phyloP scores from a whole-genome alignment of 148 eudicot species.

The Rhododendron simsii region DNA sequence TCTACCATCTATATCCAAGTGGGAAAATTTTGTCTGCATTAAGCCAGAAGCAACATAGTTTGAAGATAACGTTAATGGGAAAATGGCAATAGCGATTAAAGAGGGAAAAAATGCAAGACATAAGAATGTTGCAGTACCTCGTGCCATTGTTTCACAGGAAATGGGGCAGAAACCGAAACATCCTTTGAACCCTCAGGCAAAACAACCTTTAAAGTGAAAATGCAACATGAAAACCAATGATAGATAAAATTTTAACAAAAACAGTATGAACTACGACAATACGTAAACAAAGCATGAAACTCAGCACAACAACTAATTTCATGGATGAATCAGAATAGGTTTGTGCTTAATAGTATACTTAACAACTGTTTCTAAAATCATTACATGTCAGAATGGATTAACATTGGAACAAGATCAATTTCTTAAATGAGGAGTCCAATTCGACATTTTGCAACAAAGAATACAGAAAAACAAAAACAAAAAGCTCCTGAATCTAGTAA shows the following conservation, averaged over 20 bases:
- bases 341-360: background rate
- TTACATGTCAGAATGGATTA: background rate
- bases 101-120: background rate
- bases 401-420: background rate
- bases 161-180: slow-evolving; percentile 75
- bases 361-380: background rate
- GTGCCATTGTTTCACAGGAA: slow-evolving; percentile 57
- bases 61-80: background rate
- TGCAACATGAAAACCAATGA: background rate
- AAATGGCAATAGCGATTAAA: background rate
- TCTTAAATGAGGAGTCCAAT: background rate
- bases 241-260: background rate
- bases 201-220: slow-evolving; percentile 63
- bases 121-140: slow-evolving; percentile 49
- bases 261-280: background rate
- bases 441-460: background rate
- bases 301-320: background rate
- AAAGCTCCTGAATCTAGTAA: background rate
- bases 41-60: slow-evolving; percentile 13
- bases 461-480: background rate
- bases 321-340: background rate
- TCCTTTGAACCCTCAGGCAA: slow-evolving; percentile 91
- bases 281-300: background rate
- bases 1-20: slow-evolving; percentile 88
- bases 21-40: slow-evolving; percentile 69